These are phyloP conservation scores for Larix sibirica DNA, from an alignment of 83 land plant species.

Conservation along the genomic window DNA sequence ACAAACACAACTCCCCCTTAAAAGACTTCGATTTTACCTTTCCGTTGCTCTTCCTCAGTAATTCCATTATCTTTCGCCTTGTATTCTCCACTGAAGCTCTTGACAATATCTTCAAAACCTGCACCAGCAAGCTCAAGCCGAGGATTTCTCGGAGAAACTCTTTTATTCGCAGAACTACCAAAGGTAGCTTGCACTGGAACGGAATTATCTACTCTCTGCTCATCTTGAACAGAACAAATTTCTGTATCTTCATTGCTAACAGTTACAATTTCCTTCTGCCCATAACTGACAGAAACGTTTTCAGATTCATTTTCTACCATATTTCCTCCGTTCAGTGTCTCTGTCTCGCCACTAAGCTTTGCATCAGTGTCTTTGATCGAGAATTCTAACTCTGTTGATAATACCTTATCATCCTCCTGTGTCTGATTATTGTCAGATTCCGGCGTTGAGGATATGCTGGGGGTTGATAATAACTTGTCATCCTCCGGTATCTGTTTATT, in stretches of 20 bases:
- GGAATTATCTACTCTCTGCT: not conserved
- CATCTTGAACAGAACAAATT: not conserved
- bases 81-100: constrained; percentile 40
- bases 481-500: no score
- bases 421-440: not conserved
- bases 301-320: no score
- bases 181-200: not conserved
- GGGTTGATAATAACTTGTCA: no score
- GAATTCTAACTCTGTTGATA: not conserved
- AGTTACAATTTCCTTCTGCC: no score
- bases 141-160: constrained; percentile 56
- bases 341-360: no score
- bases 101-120: constrained; percentile 45
- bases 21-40: no score
- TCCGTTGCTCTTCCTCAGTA: no score
- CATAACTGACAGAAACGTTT: no score
- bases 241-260: no score
- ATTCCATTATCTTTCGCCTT: constrained; percentile 15
- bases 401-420: constrained; percentile 7
- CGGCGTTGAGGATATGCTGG: constrained; percentile 22
- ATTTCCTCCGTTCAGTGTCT: no score
- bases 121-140: constrained; percentile 42
- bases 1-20: no score
- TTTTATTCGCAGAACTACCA: not conserved
- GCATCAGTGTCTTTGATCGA: no score